Conservation (phyloP, 306 rosid species). For the Fagus sylvatica region DNA sequence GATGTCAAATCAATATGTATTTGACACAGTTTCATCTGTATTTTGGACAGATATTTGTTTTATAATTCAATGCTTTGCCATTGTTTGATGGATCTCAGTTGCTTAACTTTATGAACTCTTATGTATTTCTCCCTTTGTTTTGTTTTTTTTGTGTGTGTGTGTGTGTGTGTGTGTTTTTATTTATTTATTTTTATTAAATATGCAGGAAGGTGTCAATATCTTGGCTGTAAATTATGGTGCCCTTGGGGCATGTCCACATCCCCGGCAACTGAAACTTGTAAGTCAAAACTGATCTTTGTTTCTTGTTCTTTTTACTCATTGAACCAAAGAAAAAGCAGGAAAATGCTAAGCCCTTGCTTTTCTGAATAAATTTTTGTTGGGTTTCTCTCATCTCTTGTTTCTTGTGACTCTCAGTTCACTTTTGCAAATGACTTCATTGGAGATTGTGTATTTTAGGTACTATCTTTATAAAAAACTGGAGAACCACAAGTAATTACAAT, state of each 20-base stretch:
- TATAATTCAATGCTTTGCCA: neutral
- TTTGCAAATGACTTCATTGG: neutral
- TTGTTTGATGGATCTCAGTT: neutral
- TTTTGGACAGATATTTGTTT: neutral
- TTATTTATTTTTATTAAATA: slow-evolving; percentile 19
- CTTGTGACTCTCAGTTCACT: neutral
- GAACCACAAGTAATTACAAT: neutral
- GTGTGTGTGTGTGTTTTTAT: neutral
- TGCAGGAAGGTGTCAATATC: slow-evolving; percentile 82
- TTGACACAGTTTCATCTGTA: neutral
- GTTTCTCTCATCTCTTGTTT: neutral
- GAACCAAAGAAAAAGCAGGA: slow-evolving; percentile 18
- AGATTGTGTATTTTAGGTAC: neutral
- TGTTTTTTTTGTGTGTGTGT: neutral
- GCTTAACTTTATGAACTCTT: neutral
- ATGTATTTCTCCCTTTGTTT: neutral
- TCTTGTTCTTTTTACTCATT: slow-evolving; percentile 17
- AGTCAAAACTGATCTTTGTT: slow-evolving; percentile 26
- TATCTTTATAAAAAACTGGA: neutral
- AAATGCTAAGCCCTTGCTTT: neutral
- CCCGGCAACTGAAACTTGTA: slow-evolving; percentile 77
- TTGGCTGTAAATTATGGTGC: slow-evolving; percentile 89
- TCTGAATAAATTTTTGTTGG: neutral
- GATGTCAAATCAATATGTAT: neutral
- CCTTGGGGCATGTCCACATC: slow-evolving; percentile 82